phyloP scores from a whole-genome alignment of 2,329 filamentous ascomycete species.

The Kalmusia sp. region DNA sequence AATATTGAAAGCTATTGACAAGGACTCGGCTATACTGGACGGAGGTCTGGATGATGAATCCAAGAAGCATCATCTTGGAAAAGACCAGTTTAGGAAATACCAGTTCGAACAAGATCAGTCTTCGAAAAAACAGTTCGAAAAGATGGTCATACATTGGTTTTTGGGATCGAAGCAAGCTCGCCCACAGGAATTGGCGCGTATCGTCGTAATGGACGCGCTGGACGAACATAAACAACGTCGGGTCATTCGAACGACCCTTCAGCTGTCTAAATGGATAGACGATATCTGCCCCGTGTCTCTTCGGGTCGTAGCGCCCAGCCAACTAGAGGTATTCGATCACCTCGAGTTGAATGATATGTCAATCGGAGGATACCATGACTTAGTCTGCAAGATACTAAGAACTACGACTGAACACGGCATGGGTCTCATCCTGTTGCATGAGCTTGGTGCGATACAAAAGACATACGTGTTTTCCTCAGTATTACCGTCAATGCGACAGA shows the following conservation, averaged over 20 bases:
- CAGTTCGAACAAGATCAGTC: too few species aligned
- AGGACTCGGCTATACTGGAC: too few species aligned
- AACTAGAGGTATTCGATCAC: constrained; percentile 27
- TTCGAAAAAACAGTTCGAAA: too few species aligned
- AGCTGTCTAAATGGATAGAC: constrained; percentile 14
- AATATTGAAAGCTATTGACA: too few species aligned
- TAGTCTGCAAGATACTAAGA: constrained; percentile 27
- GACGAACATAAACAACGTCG: constrained; percentile 36
- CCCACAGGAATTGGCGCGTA: too few species aligned
- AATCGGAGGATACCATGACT: constrained; percentile 25
- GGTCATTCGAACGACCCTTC: constrained; percentile 18
- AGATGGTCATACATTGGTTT: constrained; percentile 15
- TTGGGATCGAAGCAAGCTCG: not conserved
- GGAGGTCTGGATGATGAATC: constrained; percentile 19
- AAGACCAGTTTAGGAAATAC: too few species aligned
- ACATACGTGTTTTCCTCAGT: constrained; percentile 18
- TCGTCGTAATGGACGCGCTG: constrained; percentile 36
- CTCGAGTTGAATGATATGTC: constrained; percentile 29
- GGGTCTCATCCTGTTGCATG: constrained; percentile 24
- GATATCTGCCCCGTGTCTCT: constrained; percentile 19
- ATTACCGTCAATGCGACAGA: constrained; percentile 31
- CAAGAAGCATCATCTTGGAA: too few species aligned
- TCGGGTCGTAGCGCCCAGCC: constrained; percentile 24
- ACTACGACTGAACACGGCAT: constrained; percentile 29
- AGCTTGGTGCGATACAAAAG: constrained; percentile 25